Conservation (phyloP, 75 land plant species). For the Picea glauca region DNA sequence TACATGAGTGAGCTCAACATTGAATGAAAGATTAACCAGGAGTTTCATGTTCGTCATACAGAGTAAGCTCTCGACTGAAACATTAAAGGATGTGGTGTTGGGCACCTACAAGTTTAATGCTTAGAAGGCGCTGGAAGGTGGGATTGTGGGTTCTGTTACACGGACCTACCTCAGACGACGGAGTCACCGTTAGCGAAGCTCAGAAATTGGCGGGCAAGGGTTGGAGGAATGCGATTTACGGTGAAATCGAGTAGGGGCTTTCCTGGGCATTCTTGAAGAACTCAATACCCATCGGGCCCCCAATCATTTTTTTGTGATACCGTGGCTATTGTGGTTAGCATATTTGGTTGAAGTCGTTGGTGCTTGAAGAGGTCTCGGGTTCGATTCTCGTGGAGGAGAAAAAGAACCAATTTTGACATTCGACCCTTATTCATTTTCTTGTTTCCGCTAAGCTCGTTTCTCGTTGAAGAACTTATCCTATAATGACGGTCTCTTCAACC, state of each 20-base stretch:
- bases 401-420: too few species aligned
- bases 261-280: constrained; percentile 14
- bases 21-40: constrained; percentile 40
- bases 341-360: too few species aligned
- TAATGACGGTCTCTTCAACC: too few species aligned
- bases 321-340: too few species aligned
- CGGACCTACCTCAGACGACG: constrained; percentile 9
- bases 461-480: too few species aligned
- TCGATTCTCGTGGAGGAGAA: too few species aligned
- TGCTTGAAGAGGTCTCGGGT: too few species aligned
- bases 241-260: constrained; percentile 18
- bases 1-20: constrained; percentile 82
- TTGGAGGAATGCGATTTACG: constrained; percentile 25
- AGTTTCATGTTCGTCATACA: constrained; percentile 26
- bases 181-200: constrained; percentile 28
- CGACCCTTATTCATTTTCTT: not conserved
- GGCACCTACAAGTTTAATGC: constrained; percentile 19
- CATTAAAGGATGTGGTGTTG: constrained; percentile 22
- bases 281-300: not conserved
- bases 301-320: too few species aligned
- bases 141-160: constrained; percentile 16
- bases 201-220: not conserved
- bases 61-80: constrained; percentile 5
- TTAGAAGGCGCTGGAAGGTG: constrained; percentile 11
- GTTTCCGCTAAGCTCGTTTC: not conserved